These are phyloP conservation scores for Apophysomyces sp. DNA, from an alignment of 371 early-diverging fungal species.

Conservation along the genomic window DNA sequence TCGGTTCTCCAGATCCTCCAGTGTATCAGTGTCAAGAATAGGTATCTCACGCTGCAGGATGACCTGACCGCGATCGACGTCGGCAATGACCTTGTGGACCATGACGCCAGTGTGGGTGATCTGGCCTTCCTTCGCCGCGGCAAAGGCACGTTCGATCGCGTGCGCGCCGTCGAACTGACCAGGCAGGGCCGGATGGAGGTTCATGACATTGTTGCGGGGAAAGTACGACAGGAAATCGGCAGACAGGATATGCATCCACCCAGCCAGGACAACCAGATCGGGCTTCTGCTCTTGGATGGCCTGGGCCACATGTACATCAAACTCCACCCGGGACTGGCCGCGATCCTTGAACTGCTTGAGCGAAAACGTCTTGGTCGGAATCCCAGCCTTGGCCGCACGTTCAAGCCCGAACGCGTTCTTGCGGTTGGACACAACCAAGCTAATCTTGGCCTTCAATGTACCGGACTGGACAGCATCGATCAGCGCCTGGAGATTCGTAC, in stretches of 20 bases:
- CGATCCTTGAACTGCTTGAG: slow-evolving; percentile 80
- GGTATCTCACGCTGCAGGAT: slow-evolving; percentile 77
- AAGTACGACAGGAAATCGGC: slow-evolving; percentile 77
- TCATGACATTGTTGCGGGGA: slow-evolving; percentile 71
- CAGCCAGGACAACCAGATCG: slow-evolving; percentile 90
- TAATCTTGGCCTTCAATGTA: slow-evolving; percentile 54
- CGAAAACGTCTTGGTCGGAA: slow-evolving; percentile 79
- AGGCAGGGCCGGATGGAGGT: slow-evolving; percentile 95
- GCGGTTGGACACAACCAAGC: slow-evolving; percentile 80
- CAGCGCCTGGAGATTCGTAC: slow-evolving; percentile 95
- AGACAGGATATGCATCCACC: slow-evolving; percentile 96
- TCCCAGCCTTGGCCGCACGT: slow-evolving; percentile 77
- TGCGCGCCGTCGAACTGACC: slow-evolving; percentile 94
- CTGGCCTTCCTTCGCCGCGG: slow-evolving; percentile 75
- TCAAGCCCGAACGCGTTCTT: slow-evolving; percentile 79
- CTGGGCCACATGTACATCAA: slow-evolving; percentile 82
- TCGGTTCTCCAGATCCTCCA: slow-evolving; percentile 79
- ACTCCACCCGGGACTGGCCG: slow-evolving; percentile 83
- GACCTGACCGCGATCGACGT: slow-evolving; percentile 92
- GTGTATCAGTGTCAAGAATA: slow-evolving; percentile 73
- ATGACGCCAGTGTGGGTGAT: slow-evolving; percentile 90
- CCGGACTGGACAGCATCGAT: slow-evolving; percentile 77
- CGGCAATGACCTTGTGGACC: slow-evolving; percentile 95
- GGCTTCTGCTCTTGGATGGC: slow-evolving; percentile 62
- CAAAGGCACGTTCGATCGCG: slow-evolving; percentile 92